Base-by-base conservation (phyloP, 164 flowering plant species). In the Chimonanthus praecox region DNA sequence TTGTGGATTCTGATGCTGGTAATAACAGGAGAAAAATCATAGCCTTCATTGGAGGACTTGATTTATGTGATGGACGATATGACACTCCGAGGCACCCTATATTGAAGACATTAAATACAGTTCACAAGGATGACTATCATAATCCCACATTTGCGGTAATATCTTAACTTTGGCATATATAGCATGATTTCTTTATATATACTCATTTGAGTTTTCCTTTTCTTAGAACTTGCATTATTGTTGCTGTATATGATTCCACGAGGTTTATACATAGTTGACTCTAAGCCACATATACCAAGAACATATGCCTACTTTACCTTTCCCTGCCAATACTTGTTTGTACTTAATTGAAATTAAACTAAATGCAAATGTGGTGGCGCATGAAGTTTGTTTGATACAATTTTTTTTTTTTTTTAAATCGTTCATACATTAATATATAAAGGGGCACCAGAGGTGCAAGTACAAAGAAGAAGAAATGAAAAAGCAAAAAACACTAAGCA, bases 11-110 rank as follows among this genome's bases (percentile, higher is more conserved):
- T 80, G 97, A 92, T 78, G 94, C 91, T 78, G 92, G 94, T 3
- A 61, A 82, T 68, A 77, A 81, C 75, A 87, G 69, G 78, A 87
- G 92, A 80, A 90, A 90, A 80, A 89, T 92, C 49, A 71, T 86
- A 72, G 90, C 97, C 74, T 92, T 92, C 83, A 85, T 92, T 75
- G 97, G 97, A 74, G 97, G 97, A 61, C 91, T 92, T 79, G 97
- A 92, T 82, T 76, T 92, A 76, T 92, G 97, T 70, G 90, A 90
- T 77, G 95, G 97, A 47, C 78, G 97, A 74, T 92, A 89, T 85
- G 97, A 92, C 79, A 88, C 87, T 80, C 97, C 92, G 51, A 67
- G 82, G 43, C 97, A 92, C 81, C 79, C 86, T 54, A 7, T 90
- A 68, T 87, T 92, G 72, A 82, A 83, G 80, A 84, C 97, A 58